phyloP scores from a whole-genome alignment of 2,329 filamentous ascomycete species.

The Teratosphaeria pseudoeucalypti region DNA sequence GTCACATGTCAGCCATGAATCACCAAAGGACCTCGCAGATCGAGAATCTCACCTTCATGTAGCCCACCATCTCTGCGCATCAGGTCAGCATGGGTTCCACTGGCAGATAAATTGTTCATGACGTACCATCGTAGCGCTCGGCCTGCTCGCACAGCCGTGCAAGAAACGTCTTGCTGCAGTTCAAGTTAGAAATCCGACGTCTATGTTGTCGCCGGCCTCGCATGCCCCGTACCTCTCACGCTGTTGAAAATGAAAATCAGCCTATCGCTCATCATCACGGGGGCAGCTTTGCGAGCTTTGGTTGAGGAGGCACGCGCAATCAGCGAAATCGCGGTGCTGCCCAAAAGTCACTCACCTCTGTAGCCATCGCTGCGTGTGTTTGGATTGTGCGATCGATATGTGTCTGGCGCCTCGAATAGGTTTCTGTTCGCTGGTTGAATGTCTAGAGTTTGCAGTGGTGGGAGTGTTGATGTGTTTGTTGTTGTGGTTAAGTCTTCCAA shows the following conservation, averaged over 20 bases:
- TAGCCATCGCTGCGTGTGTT: constrained; percentile 8
- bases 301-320: constrained; percentile 8
- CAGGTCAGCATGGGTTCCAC: constrained; percentile 1
- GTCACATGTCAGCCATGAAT: constrained; percentile 25
- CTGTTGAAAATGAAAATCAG: constrained; percentile 34
- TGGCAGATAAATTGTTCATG: constrained; percentile 5
- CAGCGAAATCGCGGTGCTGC: background rate
- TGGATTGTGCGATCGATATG: background rate
- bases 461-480: background rate
- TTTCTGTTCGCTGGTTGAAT: background rate
- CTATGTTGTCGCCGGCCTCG: constrained; percentile 9
- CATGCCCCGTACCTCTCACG: constrained; percentile 37
- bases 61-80: constrained; percentile 79
- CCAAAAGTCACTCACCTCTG: constrained; percentile 9
- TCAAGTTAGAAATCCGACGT: constrained; percentile 12
- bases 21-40: background rate
- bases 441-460: background rate
- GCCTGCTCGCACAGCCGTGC: constrained; percentile 99
- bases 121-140: constrained; percentile 93
- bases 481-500: background rate
- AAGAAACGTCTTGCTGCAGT: constrained; percentile 96
- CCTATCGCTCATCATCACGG: constrained; percentile 4
- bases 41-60: constrained; percentile 69
- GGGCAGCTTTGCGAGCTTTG: constrained; percentile 3
- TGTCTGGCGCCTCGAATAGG: background rate